Conservation (phyloP, 2,329 filamentous ascomycete species). For the Colletotrichum coccodes region DNA sequence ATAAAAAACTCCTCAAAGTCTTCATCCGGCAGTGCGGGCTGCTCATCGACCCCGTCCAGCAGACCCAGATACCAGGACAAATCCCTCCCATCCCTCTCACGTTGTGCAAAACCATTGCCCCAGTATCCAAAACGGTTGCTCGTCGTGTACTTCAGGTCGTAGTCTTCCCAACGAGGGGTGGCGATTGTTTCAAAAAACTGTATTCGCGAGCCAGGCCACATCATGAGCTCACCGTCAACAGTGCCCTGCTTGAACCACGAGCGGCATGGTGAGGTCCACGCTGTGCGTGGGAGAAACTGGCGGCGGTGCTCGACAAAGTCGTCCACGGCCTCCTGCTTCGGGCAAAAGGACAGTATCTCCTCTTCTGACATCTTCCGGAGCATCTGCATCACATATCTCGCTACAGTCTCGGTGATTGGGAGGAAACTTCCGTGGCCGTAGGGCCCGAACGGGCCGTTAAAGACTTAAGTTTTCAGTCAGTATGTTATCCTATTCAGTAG, state of each 20-base stretch:
- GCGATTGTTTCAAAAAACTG: conserved; percentile 40
- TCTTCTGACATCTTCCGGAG: conserved; percentile 41
- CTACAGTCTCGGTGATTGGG: conserved; percentile 38
- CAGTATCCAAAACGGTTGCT: conserved; percentile 39
- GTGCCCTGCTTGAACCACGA: conserved; percentile 42
- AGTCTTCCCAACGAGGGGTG: conserved; percentile 41
- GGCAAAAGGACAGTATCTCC: conserved; percentile 37
- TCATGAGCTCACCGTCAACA: conserved; percentile 38
- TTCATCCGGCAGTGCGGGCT: conserved; percentile 36
- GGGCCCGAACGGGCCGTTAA: conserved; percentile 39
- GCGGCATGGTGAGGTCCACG: conserved; percentile 38
- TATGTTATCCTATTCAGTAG: neutral
- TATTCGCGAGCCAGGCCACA: conserved; percentile 40
- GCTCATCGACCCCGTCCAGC: conserved; percentile 33
- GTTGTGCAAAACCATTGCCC: conserved; percentile 37
- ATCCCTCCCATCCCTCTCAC: conserved; percentile 33
- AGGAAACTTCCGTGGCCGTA: conserved; percentile 41
- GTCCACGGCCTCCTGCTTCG: conserved; percentile 37
- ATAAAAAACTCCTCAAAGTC: conserved; percentile 38
- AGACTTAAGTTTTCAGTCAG: conserved; percentile 30
- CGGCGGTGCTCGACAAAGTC: conserved; percentile 44
- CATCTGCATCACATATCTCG: conserved; percentile 43
- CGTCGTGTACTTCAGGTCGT: conserved; percentile 36
- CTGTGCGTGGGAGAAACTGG: conserved; percentile 40
- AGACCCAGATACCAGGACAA: conserved; percentile 37